These are phyloP conservation scores for Exophiala spinifera DNA, from an alignment of 2,329 filamentous ascomycete genomes.

Conservation along the genomic window DNA sequence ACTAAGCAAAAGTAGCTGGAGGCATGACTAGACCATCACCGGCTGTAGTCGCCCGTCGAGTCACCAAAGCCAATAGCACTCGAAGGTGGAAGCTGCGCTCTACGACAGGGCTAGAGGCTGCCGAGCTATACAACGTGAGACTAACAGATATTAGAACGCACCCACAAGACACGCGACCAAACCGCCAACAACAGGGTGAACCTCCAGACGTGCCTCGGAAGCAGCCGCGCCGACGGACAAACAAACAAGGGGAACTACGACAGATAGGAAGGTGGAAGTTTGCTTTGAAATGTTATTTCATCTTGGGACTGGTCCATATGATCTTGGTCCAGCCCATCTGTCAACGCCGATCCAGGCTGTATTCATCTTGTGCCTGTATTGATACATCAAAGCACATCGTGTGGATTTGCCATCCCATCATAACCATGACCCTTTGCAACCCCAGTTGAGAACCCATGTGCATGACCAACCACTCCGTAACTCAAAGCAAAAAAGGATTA, in stretches of 20 bases:
- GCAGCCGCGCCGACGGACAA: too few species aligned
- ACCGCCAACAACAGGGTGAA: too few species aligned
- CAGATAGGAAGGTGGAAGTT: neutral
- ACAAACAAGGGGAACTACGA: neutral
- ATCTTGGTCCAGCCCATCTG: conserved; percentile 20
- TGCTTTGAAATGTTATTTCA: conserved; percentile 24
- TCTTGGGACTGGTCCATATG: conserved; percentile 19
- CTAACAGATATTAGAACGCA: too few species aligned
- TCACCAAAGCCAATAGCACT: too few species aligned
- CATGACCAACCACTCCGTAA: conserved; percentile 26
- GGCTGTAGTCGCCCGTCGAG: too few species aligned
- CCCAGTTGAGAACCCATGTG: conserved; percentile 26
- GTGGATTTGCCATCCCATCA: conserved; percentile 26
- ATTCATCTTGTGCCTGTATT: conserved; percentile 24
- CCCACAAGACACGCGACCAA: too few species aligned
- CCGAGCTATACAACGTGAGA: too few species aligned
- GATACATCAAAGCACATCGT: conserved; percentile 26
- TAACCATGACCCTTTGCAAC: conserved; percentile 26
- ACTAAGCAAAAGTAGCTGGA: too few species aligned
- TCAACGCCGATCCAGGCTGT: conserved; percentile 23
- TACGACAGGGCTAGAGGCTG: too few species aligned
- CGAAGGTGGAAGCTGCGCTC: too few species aligned
- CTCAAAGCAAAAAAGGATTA: conserved; percentile 23
- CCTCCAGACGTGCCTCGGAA: too few species aligned
- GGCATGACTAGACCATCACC: too few species aligned